Conservation (phyloP, 2,329 filamentous ascomycete genomes). For the Hypoxylon sp. region DNA sequence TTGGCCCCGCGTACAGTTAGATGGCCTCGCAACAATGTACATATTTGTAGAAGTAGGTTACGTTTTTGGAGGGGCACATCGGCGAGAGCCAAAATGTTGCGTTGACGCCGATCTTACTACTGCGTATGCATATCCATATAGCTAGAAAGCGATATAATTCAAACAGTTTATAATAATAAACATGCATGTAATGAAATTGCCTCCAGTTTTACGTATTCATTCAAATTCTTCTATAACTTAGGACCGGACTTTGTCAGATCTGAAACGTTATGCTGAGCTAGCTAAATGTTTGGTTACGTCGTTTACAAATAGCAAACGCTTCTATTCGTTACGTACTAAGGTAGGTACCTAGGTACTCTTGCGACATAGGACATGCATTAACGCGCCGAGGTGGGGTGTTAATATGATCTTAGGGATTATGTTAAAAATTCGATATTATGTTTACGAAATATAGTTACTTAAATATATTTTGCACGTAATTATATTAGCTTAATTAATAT, state of each 20-base stretch:
- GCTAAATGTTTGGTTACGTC: constrained; percentile 11
- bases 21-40: constrained; percentile 8
- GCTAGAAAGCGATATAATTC: constrained; percentile 21
- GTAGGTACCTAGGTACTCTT: not conserved
- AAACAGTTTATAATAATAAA: constrained; percentile 14
- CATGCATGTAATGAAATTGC: constrained; percentile 22
- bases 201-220: constrained; percentile 1
- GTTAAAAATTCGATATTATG: no score
- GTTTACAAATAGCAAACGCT: constrained; percentile 19
- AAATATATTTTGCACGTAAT: no score
- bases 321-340: not conserved
- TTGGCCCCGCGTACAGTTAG: constrained; percentile 24
- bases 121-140: no score
- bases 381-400: no score
- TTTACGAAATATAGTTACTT: no score
- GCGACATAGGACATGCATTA: constrained; percentile 2
- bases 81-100: constrained; percentile 21
- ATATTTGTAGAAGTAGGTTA: constrained; percentile 14
- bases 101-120: constrained; percentile 32
- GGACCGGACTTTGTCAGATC: constrained; percentile 10
- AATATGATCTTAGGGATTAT: no score
- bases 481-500: no score
- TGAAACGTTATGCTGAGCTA: constrained; percentile 20
- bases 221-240: not conserved
- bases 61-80: constrained; percentile 13